A percentile compares a stretch with the other conserved stretches of the same genome.
Conservation (phyloP, 352 stramenopile genomes). For the Globisporangium splendens region DNA sequence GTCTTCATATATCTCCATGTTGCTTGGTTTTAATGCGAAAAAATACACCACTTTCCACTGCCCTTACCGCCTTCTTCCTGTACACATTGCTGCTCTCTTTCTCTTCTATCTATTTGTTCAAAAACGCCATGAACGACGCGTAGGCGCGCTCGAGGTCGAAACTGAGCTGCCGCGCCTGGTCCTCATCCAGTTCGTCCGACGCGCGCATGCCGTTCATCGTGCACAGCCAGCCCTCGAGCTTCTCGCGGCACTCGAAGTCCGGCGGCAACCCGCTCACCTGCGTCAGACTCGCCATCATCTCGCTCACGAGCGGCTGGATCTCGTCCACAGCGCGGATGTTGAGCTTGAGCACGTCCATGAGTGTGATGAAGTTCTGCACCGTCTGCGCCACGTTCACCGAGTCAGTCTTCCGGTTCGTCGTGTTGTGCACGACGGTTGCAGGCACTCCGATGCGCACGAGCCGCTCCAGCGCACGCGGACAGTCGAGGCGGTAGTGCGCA, state of each 20-base stretch:
- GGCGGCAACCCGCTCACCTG: conserved; percentile 91
- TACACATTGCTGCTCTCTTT: conserved; percentile 4
- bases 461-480: conserved; percentile 91
- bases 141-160: conserved; percentile 96
- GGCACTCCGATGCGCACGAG: conserved; percentile 94
- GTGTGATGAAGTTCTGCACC: conserved; percentile 97
- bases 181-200: conserved; percentile 94
- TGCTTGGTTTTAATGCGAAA: conserved; percentile 1
- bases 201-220: conserved; percentile 96
- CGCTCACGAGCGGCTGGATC: conserved; percentile 95
- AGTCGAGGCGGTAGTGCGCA: conserved; percentile 94
- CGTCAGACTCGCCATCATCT: conserved; percentile 95
- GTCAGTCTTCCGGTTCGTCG: conserved; percentile 76
- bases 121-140: conserved; percentile 91
- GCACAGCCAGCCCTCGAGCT: conserved; percentile 94
- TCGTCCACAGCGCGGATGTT: conserved; percentile 97
- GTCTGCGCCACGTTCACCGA: conserved; percentile 93
- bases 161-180: conserved; percentile 93
- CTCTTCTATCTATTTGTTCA: conserved; percentile 59
- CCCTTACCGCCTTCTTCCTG: conserved; percentile 8
- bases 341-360: conserved; percentile 98
- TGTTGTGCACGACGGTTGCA: conserved; percentile 88
- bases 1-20: not conserved
- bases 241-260: conserved; percentile 92
- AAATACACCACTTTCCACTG: not conserved